phyloP scores from a whole-genome alignment of 2,329 filamentous ascomycete species.

The Gaeumannomyces tritici region DNA sequence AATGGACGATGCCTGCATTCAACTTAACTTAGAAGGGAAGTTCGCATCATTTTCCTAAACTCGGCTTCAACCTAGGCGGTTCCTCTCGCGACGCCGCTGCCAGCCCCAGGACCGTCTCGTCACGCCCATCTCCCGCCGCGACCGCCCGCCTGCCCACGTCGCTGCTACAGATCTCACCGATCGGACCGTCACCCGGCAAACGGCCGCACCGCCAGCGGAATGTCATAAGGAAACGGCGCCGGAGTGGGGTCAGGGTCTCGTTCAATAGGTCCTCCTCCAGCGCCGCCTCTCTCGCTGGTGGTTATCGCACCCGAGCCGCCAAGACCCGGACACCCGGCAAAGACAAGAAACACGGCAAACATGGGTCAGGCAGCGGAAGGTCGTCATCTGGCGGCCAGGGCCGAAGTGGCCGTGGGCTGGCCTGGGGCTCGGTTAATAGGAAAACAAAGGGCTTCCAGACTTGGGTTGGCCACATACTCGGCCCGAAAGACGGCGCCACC shows the following conservation, averaged over 20 bases:
- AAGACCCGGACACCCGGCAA: neutral
- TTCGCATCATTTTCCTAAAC: conserved; percentile 26
- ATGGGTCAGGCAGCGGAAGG: too few species aligned
- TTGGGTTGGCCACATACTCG: conserved; percentile 5
- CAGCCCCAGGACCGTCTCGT: neutral
- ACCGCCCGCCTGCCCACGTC: neutral
- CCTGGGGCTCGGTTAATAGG: neutral
- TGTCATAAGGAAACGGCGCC: conserved; percentile 20
- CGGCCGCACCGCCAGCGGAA: conserved; percentile 25
- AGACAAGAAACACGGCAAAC: neutral
- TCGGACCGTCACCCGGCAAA: conserved; percentile 19
- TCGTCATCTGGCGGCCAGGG: neutral
- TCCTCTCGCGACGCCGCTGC: conserved; percentile 8
- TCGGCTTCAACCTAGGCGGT: conserved; percentile 15
- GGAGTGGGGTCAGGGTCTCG: conserved; percentile 23
- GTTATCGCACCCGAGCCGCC: neutral
- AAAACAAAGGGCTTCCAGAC: conserved; percentile 3
- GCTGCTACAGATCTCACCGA: conserved; percentile 19
- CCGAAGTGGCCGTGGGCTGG: neutral
- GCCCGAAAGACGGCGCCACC: neutral
- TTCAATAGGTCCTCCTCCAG: conserved; percentile 12
- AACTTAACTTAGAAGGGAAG: conserved; percentile 34
- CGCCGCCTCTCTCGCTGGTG: conserved; percentile 4
- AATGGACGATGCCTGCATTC: conserved; percentile 32
- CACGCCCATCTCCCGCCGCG: neutral